Percentiles rank a stretch among this genome's conserved stretches.
phyloP scores from a whole-genome alignment of 495 filamentous ascomycete genomes.

The Aspergillus panamensis region DNA sequence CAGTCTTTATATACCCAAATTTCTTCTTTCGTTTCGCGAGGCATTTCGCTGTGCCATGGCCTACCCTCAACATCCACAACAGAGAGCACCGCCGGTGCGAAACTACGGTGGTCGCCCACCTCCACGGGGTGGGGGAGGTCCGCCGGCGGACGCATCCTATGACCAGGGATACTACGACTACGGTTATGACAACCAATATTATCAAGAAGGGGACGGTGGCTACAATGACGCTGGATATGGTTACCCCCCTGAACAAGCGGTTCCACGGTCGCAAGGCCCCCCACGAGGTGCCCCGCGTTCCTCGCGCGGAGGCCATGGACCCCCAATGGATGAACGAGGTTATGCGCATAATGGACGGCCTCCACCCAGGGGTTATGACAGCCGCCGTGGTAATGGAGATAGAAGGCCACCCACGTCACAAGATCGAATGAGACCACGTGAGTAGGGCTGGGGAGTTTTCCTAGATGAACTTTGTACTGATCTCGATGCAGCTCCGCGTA shows the following conservation, averaged over 20 bases:
- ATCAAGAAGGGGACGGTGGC: conserved; percentile 40
- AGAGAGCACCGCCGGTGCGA: conserved; percentile 49
- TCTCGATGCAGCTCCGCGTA: conserved; percentile 23
- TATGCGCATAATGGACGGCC: conserved; percentile 44
- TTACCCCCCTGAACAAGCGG: conserved; percentile 47
- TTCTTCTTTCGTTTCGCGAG: neutral
- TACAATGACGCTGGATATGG: conserved; percentile 47
- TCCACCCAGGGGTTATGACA: conserved; percentile 28
- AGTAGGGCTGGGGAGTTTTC: conserved; percentile 18
- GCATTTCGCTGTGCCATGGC: conserved; percentile 26
- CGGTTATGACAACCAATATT: conserved; percentile 38
- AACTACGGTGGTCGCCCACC: conserved; percentile 46
- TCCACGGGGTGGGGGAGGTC: conserved; percentile 23
- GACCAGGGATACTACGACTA: conserved; percentile 49
- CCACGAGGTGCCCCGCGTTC: conserved; percentile 35
- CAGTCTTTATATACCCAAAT: neutral
- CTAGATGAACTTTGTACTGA: neutral
- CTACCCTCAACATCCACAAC: conserved; percentile 28
- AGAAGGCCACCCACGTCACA: conserved; percentile 25
- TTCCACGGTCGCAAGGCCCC: conserved; percentile 46
- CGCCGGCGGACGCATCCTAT: conserved; percentile 48
- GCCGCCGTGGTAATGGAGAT: conserved; percentile 27
- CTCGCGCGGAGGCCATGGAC: conserved; percentile 26
- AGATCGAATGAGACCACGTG: conserved; percentile 35
- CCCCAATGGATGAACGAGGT: conserved; percentile 44